Evolutionary conservation across 2,329 filamentous ascomycete species (phyloP), one percentile per base, ranked within the genome.

Genomic region (Colletotrichum zoysiae): DNA sequence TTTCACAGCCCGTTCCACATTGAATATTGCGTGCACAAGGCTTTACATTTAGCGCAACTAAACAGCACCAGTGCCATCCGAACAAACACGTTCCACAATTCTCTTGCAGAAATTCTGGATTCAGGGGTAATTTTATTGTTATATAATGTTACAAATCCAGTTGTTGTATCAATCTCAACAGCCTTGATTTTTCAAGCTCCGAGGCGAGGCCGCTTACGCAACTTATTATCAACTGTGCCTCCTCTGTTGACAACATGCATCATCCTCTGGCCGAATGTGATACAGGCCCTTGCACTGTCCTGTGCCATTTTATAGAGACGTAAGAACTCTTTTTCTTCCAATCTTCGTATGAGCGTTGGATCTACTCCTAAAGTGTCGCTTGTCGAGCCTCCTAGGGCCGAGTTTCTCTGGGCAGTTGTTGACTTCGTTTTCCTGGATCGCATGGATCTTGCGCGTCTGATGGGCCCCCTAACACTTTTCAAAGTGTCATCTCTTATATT

Each of bases 221-320:
- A 16, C 16, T 30, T 30, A 2, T 30, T 59, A 53, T 26, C 55
- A 44, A 33, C 65, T 69, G 23, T 46, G 57, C 61, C 50, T 59
- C 35, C 38, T 59, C 38, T 33, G 44, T 0, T 38, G 5, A 70
- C 16, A 20, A 46, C 46, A 16, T 56, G 42, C 33, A 70, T 30
- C 38, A 70, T 46, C 18, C 33, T 65, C 7, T 63, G 61, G 23
- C 64, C 61, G 18, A 69, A 56, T 2, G 35, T 33, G 16, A 70
- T 6, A 33, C 67, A 70, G 5, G 62, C 62, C 16, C 55, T 70
- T 16, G 67, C 67, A 18, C 67, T 40, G 26, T 66, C 65, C 14
- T 66, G 55, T 8, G 64, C 26, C 7, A 30, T 2, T n/a, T 40
- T 26, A 8, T 53, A 18, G 5, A 70, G 53, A 12, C 40, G 46